A percentile compares a stretch with the other conserved stretches of the same genome.
These are phyloP conservation scores for Neurospora crassa DNA, from an alignment of 2,329 filamentous ascomycete species.

Conservation along the genomic window DNA sequence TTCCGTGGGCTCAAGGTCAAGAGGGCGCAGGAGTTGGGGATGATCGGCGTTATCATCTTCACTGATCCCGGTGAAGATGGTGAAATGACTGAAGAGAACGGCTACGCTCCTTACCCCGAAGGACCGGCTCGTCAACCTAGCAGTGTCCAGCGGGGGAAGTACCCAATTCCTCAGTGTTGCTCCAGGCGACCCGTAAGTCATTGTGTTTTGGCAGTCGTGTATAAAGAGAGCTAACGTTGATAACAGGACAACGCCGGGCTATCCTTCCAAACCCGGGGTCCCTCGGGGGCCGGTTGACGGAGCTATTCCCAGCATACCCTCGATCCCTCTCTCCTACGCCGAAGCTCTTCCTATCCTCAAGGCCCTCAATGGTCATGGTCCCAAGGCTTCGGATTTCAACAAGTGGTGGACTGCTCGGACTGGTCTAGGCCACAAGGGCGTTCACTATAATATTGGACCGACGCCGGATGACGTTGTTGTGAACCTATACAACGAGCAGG, in stretches of 20 bases:
- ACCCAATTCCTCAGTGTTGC: constrained; percentile 66
- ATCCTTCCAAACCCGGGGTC: constrained; percentile 83
- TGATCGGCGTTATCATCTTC: constrained; percentile 78
- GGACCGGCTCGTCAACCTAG: constrained; percentile 82
- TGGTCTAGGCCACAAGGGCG: constrained; percentile 68
- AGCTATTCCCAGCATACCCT: constrained; percentile 76
- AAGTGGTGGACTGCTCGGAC: constrained; percentile 60
- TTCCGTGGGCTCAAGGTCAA: constrained; percentile 91
- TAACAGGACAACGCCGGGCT: constrained; percentile 70
- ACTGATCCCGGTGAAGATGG: constrained; percentile 86
- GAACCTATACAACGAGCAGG: constrained; percentile 69
- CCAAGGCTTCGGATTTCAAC: constrained; percentile 64
- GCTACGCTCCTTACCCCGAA: constrained; percentile 68
- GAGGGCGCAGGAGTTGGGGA: constrained; percentile 81
- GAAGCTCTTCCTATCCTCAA: constrained; percentile 84
- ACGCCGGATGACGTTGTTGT: constrained; percentile 62
- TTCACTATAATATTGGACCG: constrained; percentile 78
- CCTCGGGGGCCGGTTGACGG: constrained; percentile 62
- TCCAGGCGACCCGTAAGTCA: constrained; percentile 57
- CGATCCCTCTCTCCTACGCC: constrained; percentile 78
- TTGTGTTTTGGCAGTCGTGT: not conserved
- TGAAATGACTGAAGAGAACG: constrained; percentile 69
- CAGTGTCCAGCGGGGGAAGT: constrained; percentile 80
- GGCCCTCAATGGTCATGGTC: constrained; percentile 81
- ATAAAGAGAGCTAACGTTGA: constrained; percentile 6